Evolutionary conservation across 179 eudicot species (phyloP).

Genomic region (Pouteria campechiana): DNA sequence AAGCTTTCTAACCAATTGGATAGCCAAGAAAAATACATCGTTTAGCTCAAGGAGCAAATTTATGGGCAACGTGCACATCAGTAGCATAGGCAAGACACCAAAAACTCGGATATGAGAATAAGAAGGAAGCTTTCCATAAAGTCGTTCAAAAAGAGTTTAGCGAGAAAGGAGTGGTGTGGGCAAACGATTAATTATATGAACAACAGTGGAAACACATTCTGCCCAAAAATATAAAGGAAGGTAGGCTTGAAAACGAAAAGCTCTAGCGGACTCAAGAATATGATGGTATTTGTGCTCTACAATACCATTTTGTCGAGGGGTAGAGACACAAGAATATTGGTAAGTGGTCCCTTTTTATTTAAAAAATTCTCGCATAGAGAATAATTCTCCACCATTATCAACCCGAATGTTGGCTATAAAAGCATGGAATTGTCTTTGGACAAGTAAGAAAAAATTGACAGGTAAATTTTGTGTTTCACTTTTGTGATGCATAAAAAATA

Average conservation of each 20-base stretch:
- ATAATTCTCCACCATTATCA: not conserved
- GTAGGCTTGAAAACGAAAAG: not conserved
- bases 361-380: not conserved
- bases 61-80: not conserved
- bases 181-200: not conserved
- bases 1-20: constrained; percentile 3
- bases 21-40: constrained; percentile 1
- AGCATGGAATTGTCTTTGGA: not conserved
- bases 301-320: not conserved
- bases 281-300: not conserved
- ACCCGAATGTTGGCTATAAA: not conserved
- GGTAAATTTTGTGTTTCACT: not conserved
- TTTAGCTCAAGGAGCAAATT: not conserved
- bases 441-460: not conserved
- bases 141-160: not conserved
- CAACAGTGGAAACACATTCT: not conserved
- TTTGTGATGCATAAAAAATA: not conserved
- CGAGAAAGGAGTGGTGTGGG: not conserved
- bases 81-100: constrained; percentile 1
- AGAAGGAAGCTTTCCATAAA: not conserved
- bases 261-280: not conserved
- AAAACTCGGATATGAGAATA: constrained; percentile 1
- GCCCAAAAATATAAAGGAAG: not conserved
- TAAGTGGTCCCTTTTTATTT: not conserved
- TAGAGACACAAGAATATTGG: not conserved